Evolutionary conservation across 2,329 filamentous ascomycete species (phyloP).

Genomic region (Neurospora sp.): DNA sequence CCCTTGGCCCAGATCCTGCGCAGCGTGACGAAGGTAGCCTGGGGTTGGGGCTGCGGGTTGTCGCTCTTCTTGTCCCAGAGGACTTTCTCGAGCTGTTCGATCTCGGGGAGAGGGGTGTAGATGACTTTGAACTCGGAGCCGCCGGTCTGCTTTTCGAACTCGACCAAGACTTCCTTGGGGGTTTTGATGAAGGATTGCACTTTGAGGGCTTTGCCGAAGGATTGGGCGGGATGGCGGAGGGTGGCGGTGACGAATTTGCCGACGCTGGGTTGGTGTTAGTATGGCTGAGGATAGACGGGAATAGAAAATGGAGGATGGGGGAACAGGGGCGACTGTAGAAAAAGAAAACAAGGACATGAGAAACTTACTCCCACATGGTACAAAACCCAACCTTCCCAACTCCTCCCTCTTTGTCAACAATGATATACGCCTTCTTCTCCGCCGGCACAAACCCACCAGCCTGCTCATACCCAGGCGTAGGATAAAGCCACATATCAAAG

Average conservation of each 20-base stretch:
- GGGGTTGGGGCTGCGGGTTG: conserved; percentile 41
- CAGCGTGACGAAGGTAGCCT: conserved; percentile 49
- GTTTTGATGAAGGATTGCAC: conserved; percentile 65
- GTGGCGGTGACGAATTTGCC: conserved; percentile 56
- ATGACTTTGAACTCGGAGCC: conserved; percentile 42
- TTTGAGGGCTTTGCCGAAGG: conserved; percentile 48
- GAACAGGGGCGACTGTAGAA: neutral
- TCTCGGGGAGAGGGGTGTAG: conserved; percentile 40
- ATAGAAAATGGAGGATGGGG: too few species aligned
- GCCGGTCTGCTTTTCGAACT: conserved; percentile 57
- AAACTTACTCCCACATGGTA: conserved; percentile 58
- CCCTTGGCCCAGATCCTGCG: conserved; percentile 65
- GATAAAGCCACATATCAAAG: conserved; percentile 49
- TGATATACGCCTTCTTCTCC: conserved; percentile 46
- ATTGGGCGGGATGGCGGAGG: conserved; percentile 44
- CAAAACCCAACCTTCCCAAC: conserved; percentile 61
- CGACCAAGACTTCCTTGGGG: conserved; percentile 50
- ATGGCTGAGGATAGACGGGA: neutral
- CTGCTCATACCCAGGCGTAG: conserved; percentile 27
- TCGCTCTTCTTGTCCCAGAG: conserved; percentile 44
- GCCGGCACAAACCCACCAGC: conserved; percentile 51
- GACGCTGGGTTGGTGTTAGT: conserved; percentile 36
- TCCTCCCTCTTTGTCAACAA: conserved; percentile 48
- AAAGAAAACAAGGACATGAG: neutral
- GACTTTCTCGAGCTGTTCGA: conserved; percentile 48